Percentiles rank a stretch among this genome's conserved stretches.
Evolutionary conservation across 2,329 filamentous ascomycete genomes (phyloP).

Genomic region (Bretziella fagacearum): DNA sequence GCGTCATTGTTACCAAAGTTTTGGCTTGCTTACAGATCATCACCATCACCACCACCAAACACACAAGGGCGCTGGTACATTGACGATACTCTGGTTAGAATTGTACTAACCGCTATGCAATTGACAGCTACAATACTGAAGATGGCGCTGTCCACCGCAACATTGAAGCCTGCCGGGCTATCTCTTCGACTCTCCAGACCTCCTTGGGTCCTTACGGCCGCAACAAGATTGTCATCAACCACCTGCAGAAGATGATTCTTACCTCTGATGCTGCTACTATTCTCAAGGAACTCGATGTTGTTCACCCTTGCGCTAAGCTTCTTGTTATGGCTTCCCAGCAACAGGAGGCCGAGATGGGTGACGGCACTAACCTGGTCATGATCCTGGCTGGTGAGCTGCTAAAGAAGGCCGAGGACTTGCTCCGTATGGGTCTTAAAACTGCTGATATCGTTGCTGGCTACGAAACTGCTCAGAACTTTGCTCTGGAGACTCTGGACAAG

Average conservation of each 20-base stretch:
- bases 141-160: slow-evolving; percentile 97
- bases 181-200: slow-evolving; percentile 89
- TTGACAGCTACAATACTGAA: slow-evolving; percentile 81
- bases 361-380: slow-evolving; percentile 95
- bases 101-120: slow-evolving; percentile 20
- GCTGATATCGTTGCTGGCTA: slow-evolving; percentile 93
- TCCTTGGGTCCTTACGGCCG: slow-evolving; percentile 92
- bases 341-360: slow-evolving; percentile 97
- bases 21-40: background rate
- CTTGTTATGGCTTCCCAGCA: slow-evolving; percentile 98
- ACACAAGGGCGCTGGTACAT: background rate
- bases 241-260: slow-evolving; percentile 98
- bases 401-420: slow-evolving; percentile 89
- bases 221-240: slow-evolving; percentile 99
- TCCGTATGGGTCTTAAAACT: slow-evolving; percentile 96
- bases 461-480: slow-evolving; percentile 82
- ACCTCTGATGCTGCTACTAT: slow-evolving; percentile 97
- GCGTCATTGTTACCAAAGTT: slow-evolving; percentile 3
- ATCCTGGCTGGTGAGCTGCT: slow-evolving; percentile 86
- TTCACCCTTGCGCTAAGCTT: slow-evolving; percentile 93
- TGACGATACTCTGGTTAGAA: background rate
- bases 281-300: slow-evolving; percentile 89
- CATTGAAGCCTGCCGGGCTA: slow-evolving; percentile 94
- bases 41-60: too few species aligned
- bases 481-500: slow-evolving; percentile 70